A percentile compares a stretch with the other conserved stretches of the same genome.
Conservation (phyloP, 78 protist genomes). For the Isochrysis galbana region DNA sequence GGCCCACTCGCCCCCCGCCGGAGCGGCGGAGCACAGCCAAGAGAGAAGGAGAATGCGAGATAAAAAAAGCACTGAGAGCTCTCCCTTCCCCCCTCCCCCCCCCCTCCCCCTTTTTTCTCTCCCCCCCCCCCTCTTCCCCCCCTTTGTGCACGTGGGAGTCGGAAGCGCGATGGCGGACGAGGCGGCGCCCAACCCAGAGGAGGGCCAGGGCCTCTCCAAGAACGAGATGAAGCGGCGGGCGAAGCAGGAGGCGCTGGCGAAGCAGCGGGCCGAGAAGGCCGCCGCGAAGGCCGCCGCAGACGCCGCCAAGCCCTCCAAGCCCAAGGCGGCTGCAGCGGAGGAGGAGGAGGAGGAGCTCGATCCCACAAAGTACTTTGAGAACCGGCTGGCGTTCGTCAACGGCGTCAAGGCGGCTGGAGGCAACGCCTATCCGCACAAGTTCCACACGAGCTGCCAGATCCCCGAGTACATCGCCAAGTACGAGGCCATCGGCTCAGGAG, state of each 20-base stretch:
- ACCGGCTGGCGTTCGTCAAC: not conserved
- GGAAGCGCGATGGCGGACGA: too few relatives aligned
- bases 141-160: too few relatives aligned
- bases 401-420: not conserved
- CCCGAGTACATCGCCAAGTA: slow-evolving; percentile 54
- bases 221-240: not conserved
- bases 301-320: not conserved
- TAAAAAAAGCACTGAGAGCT: too few relatives aligned
- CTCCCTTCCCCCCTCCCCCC: too few relatives aligned
- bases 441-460: slow-evolving; percentile 49
- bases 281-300: slow-evolving; percentile 12
- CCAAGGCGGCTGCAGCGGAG: not conserved
- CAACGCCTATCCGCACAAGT: slow-evolving; percentile 84
- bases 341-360: slow-evolving; percentile 53
- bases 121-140: too few relatives aligned
- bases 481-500: not conserved
- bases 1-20: too few relatives aligned
- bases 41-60: too few relatives aligned
- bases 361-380: slow-evolving; percentile 57
- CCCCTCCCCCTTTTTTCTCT: too few relatives aligned
- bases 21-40: too few relatives aligned
- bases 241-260: slow-evolving; percentile 12
- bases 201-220: not conserved
- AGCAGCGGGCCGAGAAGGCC: slow-evolving; percentile 13
- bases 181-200: not conserved